Base-by-base conservation (phyloP, 371 early-diverging fungal species). In the Chytridium lagenaria region DNA sequence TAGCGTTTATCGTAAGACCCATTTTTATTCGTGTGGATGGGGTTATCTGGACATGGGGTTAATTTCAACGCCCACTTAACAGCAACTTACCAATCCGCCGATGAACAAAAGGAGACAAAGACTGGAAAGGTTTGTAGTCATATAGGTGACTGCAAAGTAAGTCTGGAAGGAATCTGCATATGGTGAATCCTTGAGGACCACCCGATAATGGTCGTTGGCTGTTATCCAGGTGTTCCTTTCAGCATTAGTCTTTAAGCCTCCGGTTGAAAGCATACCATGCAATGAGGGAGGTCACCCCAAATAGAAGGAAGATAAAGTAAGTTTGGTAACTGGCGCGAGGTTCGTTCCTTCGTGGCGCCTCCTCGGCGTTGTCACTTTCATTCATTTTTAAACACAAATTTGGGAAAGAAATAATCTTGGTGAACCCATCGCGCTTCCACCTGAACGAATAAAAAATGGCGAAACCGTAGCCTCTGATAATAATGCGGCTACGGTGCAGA, bases 151-250 rank as follows among this genome's bases (percentile, higher is more conserved):
- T 3, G 68, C 68, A 68, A 49, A 68, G 34, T 33, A 51, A 19
- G 15, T 33, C 34, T 19, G 50, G 33, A 68, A 68, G n/a, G 3
- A 7, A 26, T 51, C 36, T 28, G 19, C 52, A 26, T 23, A 68
- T 23, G 19, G 7, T 12, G 68, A n/a, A n/a, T 40, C 68, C 31
- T 68, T 36, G 33, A 68, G 34, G 2, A 16, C 44, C 26, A 39
- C 16, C n/a, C 26, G 10, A 26, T 51, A 68, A 31, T 51, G 52
- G 5, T 10, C 52, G 26, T 31, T 22, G 3, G 51, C 31, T 7
- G 68, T 68, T 16, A 68, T 68, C 68, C 68, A 68, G 2, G 51
- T 50, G 52, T 68, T 68, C n/a, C n/a, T n/a, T n/a, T n/a, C n/a
- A n/a, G n/a, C n/a, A n/a, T n/a, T n/a, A n/a, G n/a, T n/a, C n/a